phyloP scores from a whole-genome alignment of 345 rosid species.

The Syzygium grande region DNA sequence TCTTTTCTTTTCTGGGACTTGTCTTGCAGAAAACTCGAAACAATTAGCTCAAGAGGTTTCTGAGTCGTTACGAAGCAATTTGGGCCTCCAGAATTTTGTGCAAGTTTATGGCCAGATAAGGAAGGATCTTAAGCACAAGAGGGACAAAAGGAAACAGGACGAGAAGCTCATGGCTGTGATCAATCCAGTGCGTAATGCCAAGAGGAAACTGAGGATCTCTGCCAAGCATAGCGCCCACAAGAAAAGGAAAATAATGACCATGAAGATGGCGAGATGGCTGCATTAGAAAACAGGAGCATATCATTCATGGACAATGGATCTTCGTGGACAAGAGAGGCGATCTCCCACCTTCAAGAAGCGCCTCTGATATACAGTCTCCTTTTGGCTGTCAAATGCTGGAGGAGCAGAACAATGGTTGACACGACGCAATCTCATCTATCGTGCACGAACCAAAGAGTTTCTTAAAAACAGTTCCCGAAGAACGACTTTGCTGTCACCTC shows the following conservation, averaged over 20 bases:
- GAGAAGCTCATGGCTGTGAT: conserved; percentile 82
- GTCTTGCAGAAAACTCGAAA: conserved; percentile 50
- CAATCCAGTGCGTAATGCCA: conserved; percentile 73
- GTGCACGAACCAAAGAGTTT: background rate
- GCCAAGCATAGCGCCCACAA: conserved; percentile 70
- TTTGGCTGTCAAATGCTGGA: background rate
- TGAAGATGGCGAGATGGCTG: conserved; percentile 34
- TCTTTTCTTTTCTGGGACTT: background rate
- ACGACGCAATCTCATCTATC: background rate
- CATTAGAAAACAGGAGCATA: background rate
- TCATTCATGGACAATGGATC: background rate
- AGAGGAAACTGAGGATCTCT: conserved; percentile 74
- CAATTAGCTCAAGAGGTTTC: conserved; percentile 67
- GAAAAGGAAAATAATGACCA: conserved; percentile 65
- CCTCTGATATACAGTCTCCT: background rate
- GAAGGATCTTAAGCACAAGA: conserved; percentile 44
- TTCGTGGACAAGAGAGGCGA: background rate
- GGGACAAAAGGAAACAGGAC: conserved; percentile 73
- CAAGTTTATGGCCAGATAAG: conserved; percentile 53
- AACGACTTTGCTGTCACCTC: background rate
- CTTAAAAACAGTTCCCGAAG: background rate
- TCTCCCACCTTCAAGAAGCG: background rate
- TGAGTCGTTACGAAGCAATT: conserved; percentile 31
- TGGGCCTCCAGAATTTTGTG: conserved; percentile 55
- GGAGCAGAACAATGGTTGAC: background rate